A percentile compares a stretch with the other conserved stretches of the same genome.
Conservation (phyloP, 1,139 yeast genomes). For the Wickerhamiella pararugosa region DNA sequence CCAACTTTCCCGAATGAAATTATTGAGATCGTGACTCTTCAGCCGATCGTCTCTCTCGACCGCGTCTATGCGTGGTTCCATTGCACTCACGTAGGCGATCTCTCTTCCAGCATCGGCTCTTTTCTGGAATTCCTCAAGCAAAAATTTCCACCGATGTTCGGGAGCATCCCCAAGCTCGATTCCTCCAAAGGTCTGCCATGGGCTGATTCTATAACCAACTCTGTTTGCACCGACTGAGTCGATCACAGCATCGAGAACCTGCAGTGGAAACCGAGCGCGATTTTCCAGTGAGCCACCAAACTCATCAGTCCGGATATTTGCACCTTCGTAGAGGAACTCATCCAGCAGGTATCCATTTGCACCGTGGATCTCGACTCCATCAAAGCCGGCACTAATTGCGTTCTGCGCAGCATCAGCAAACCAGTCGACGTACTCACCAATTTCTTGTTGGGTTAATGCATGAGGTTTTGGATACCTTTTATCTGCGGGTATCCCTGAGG, state of each 20-base stretch:
- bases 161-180: slow-evolving; percentile 18
- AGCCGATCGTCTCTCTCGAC: slow-evolving; percentile 6
- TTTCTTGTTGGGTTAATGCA: slow-evolving; percentile 32
- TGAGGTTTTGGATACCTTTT: slow-evolving; percentile 47
- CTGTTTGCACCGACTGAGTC: slow-evolving; percentile 37
- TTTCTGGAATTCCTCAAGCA: slow-evolving; percentile 20
- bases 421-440: slow-evolving; percentile 27
- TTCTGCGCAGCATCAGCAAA: slow-evolving; percentile 33
- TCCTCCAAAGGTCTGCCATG: slow-evolving; percentile 28
- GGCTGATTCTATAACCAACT: slow-evolving; percentile 44
- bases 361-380: slow-evolving; percentile 50
- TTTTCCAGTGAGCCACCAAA: slow-evolving; percentile 60
- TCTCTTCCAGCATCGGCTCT: slow-evolving; percentile 25
- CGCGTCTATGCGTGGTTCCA: slow-evolving; percentile 31
- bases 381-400: slow-evolving; percentile 49
- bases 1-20: slow-evolving; percentile 31
- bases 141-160: slow-evolving; percentile 19
- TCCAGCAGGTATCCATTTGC: slow-evolving; percentile 50
- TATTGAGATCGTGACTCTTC: slow-evolving; percentile 17
- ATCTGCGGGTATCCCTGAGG: slow-evolving; percentile 30
- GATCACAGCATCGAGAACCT: slow-evolving; percentile 35
- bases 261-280: slow-evolving; percentile 39
- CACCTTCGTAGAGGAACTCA: slow-evolving; percentile 37
- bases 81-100: slow-evolving; percentile 38
- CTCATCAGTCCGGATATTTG: slow-evolving; percentile 50